These are phyloP conservation scores for Fusarium stilboides DNA, from an alignment of 2,329 filamentous ascomycete species.

Conservation along the genomic window DNA sequence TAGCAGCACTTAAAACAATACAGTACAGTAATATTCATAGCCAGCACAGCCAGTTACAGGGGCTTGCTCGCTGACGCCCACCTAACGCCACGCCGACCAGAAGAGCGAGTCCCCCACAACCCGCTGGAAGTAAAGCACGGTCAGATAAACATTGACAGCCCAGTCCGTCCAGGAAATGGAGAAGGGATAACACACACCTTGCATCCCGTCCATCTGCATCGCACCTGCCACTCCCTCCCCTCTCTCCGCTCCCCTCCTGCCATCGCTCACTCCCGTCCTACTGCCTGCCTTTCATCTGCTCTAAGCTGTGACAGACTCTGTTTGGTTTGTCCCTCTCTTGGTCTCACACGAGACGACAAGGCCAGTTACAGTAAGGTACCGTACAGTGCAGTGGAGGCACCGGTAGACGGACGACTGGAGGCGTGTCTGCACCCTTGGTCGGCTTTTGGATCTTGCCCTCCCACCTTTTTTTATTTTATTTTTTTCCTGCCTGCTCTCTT, in stretches of 20 bases:
- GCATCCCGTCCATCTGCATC: conserved; percentile 9
- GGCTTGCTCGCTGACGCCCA: conserved; percentile 30
- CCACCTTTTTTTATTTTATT: conserved; percentile 28
- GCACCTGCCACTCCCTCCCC: conserved; percentile 39
- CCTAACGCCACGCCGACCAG: conserved; percentile 42
- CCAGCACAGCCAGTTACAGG: conserved; percentile 24
- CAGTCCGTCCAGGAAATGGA: conserved; percentile 10
- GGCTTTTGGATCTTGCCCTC: conserved; percentile 39
- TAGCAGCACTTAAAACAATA: conserved; percentile 11
- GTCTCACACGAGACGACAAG: conserved; percentile 18
- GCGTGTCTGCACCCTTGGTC: conserved; percentile 37
- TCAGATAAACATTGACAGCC: too few species aligned
- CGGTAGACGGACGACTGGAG: conserved; percentile 4
- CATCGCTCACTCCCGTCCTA: conserved; percentile 18
- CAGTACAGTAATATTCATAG: conserved; percentile 6
- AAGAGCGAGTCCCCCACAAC: conserved; percentile 36
- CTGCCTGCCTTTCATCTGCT: conserved; percentile 14
- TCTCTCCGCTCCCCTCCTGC: conserved; percentile 23
- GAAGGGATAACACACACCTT: conserved; percentile 33
- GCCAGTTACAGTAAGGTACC: background rate
- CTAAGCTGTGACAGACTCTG: conserved; percentile 2
- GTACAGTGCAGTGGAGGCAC: conserved; percentile 4
- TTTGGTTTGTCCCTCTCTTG: conserved; percentile 23
- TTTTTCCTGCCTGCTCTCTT: conserved; percentile 17
- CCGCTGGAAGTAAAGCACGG: background rate